Conservation (phyloP, 176 grass and related monocot species). For the Microstegium vimineum region DNA sequence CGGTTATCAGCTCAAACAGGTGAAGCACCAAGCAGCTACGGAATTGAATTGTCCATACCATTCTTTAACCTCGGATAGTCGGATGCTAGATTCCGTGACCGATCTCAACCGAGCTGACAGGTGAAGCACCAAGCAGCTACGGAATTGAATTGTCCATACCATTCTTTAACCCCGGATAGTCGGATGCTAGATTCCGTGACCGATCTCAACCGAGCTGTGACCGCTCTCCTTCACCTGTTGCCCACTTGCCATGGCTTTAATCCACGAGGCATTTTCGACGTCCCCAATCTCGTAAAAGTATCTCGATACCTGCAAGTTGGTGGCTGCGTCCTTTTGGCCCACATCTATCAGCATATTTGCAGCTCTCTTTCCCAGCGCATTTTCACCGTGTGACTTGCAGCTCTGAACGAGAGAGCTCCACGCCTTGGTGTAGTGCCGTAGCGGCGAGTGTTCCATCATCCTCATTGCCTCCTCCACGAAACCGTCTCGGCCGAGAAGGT, state of each 20-base stretch:
- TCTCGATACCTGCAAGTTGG: conserved; percentile 29
- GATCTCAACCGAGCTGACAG: too few relatives aligned
- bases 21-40: neutral
- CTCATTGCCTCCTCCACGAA: conserved; percentile 32
- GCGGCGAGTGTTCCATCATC: conserved; percentile 19
- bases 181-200: conserved; percentile 4
- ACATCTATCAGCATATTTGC: conserved; percentile 32
- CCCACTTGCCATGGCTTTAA: conserved; percentile 27
- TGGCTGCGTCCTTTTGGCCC: conserved; percentile 16
- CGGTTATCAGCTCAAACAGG: neutral
- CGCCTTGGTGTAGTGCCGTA: conserved; percentile 21
- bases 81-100: too few relatives aligned
- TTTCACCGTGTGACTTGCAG: conserved; percentile 29
- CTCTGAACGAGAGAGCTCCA: conserved; percentile 33
- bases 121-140: neutral
- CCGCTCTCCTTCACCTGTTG: conserved; percentile 17
- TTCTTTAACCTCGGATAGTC: neutral
- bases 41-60: neutral
- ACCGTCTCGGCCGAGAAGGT: conserved; percentile 36
- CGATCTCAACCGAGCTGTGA: conserved; percentile 18
- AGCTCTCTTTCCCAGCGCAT: conserved; percentile 34
- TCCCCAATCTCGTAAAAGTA: conserved; percentile 18
- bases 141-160: neutral
- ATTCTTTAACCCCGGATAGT: neutral
- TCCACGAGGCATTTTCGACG: conserved; percentile 13